Conservation (phyloP, 2,329 filamentous ascomycete species). For the Nothophaeocryptopus gaeumannii region DNA sequence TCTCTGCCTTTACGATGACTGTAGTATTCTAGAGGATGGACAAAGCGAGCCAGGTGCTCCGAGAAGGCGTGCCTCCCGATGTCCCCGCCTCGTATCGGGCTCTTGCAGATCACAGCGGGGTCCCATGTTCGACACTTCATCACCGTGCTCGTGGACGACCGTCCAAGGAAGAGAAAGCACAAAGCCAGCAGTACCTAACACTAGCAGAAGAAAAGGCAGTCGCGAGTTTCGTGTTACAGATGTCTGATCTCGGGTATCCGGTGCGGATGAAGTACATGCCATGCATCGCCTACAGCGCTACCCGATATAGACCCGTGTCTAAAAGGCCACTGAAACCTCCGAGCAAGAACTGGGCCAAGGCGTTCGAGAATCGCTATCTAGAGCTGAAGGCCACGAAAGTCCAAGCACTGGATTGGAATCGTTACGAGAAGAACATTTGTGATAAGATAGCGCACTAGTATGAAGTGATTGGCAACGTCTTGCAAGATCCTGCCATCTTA, state of each 20-base stretch:
- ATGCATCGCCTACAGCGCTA: too few relatives aligned
- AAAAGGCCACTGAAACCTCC: too few relatives aligned
- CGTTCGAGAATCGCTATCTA: slow-evolving; percentile 26
- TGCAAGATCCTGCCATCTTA: slow-evolving; percentile 27
- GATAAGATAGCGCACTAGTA: slow-evolving; percentile 34
- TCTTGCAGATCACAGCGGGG: not conserved
- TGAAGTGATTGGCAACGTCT: slow-evolving; percentile 29
- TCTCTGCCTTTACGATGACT: too few relatives aligned
- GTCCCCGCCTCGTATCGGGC: too few relatives aligned
- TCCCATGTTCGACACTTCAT: slow-evolving; percentile 23
- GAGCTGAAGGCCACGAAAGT: slow-evolving; percentile 29
- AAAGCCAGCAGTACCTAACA: slow-evolving; percentile 7
- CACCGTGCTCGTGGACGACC: slow-evolving; percentile 17
- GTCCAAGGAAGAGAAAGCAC: slow-evolving; percentile 17
- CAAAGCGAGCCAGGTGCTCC: too few relatives aligned
- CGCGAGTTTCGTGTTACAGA: slow-evolving; percentile 12
- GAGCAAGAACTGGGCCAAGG: slow-evolving; percentile 22
- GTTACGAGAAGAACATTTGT: slow-evolving; percentile 28
- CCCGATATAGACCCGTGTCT: too few relatives aligned
- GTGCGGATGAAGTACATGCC: too few relatives aligned
- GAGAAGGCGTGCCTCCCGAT: too few relatives aligned
- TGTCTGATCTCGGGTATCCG: not conserved
- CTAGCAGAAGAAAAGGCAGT: slow-evolving; percentile 13
- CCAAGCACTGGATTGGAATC: slow-evolving; percentile 30
- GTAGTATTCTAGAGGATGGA: too few relatives aligned